Percentiles rank a stretch among this genome's conserved stretches.
phyloP scores from a whole-genome alignment of 2,329 filamentous ascomycete species.

The Xylariaceae sp. region DNA sequence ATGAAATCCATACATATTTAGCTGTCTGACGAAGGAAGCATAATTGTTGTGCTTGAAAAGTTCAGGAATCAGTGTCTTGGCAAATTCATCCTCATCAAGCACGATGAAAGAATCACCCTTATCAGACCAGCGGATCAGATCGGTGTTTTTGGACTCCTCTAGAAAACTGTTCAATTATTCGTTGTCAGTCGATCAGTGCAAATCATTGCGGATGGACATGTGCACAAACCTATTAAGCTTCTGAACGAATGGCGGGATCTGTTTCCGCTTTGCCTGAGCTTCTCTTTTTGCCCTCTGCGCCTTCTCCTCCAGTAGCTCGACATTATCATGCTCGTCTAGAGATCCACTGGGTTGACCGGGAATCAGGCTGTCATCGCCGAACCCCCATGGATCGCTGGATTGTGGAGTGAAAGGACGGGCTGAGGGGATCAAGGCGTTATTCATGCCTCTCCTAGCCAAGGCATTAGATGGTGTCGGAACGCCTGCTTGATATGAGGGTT shows the following conservation, averaged over 20 bases:
- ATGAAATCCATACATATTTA: constrained; percentile 98
- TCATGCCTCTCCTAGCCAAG: constrained; percentile 50
- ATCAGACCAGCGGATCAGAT: constrained; percentile 94
- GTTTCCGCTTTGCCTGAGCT: constrained; percentile 83
- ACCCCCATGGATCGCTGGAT: constrained; percentile 35
- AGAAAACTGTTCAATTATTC: constrained; percentile 65
- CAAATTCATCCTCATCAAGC: constrained; percentile 95
- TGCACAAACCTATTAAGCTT: constrained; percentile 93
- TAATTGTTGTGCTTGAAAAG: constrained; percentile 99
- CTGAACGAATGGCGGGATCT: constrained; percentile 96
- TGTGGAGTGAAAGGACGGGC: constrained; percentile 28
- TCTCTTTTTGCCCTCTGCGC: constrained; percentile 82
- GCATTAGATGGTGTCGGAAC: constrained; percentile 42
- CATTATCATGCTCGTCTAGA: constrained; percentile 60
- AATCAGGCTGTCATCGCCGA: constrained; percentile 42
- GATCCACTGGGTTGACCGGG: constrained; percentile 34
- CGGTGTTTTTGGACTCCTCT: constrained; percentile 87
- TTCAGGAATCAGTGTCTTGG: constrained; percentile 92
- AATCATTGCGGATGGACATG: too few relatives aligned
- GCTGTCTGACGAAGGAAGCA: constrained; percentile 89
- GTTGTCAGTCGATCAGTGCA: constrained; percentile 6
- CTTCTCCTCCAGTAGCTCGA: constrained; percentile 75
- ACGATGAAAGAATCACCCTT: constrained; percentile 96
- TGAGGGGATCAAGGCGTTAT: constrained; percentile 43
- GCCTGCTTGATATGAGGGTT: constrained; percentile 31